Base-by-base conservation (phyloP, 306 rosid species). In the Phaseolus lunatus region DNA sequence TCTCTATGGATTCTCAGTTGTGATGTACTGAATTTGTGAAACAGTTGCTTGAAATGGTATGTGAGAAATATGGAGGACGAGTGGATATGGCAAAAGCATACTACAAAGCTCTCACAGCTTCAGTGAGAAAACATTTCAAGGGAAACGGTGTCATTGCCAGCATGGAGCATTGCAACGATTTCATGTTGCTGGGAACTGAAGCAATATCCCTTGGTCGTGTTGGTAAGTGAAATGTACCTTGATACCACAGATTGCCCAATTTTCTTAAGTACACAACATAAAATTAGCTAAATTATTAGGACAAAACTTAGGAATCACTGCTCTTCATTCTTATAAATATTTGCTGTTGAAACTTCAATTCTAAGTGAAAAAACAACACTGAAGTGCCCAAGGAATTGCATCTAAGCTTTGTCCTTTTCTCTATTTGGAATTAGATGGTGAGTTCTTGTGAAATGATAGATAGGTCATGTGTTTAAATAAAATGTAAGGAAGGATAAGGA, bases 91-190 rank as follows among this genome's bases (percentile, higher is more conserved):
- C 98, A 0, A 92, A 95, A 52, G 93, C 97, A 35, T 95, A 95
- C 45, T 92, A n/a, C 84, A 91, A 88, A 77, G 98, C 98, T 18
- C 84, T 95, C 18, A 86, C 98, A 3, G 74, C 85, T 52, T 95
- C 98, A 0, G 94, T 95, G 67, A 88, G 84, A 43, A 92, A 87
- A 80, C 97, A 95, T 67, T 95, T 95, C 85, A 83, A 88, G 22
- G 98, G 98, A 45, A 92, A 92, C 8, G 98, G 98, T 7, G 98
- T 92, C 3, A 95, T 95, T 67, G 98, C 98, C 1, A 95, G 98
- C 80, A 95, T 95, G 98, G 98, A 95, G 78, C 98, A 95, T 49
- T 90, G 98, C 81, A 95, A 95, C 45, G 98, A 95, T 77, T 95
- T 92, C 83, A 95, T 95, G 98, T 81, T 92, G 72, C 96, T 95